These are phyloP conservation scores for Dendrothele bispora DNA, from an alignment of 768 basidiomycete genomes.

Conservation along the genomic window DNA sequence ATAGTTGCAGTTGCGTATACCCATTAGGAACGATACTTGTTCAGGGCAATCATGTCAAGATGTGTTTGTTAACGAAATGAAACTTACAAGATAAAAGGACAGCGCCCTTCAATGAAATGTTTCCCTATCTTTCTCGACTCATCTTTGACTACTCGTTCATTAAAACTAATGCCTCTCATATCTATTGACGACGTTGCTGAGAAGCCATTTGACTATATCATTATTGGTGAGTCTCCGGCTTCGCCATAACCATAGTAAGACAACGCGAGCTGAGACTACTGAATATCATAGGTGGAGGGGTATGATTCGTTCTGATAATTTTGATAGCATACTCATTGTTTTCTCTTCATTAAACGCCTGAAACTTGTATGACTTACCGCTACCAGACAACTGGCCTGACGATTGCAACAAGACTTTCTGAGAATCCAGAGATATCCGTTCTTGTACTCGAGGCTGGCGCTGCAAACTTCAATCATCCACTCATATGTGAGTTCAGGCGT, in stretches of 20 bases:
- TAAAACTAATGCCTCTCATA: constrained; percentile 10
- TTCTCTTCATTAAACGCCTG: background rate
- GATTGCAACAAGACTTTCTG: constrained; percentile 35
- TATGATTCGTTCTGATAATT: background rate
- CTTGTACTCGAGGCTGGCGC: constrained; percentile 33
- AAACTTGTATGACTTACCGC: background rate
- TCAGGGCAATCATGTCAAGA: too few relatives aligned
- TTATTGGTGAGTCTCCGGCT: constrained; percentile 3
- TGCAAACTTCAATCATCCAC: too few relatives aligned
- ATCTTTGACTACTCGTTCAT: too few relatives aligned
- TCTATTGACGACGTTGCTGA: constrained; percentile 4
- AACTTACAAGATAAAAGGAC: too few relatives aligned
- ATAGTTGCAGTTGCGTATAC: too few relatives aligned
- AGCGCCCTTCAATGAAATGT: too few relatives aligned
- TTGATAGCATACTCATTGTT: background rate
- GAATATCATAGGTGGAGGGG: constrained; percentile 1
- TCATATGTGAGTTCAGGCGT: constrained; percentile 13
- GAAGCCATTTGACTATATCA: constrained; percentile 9
- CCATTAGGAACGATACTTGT: too few relatives aligned
- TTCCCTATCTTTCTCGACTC: too few relatives aligned
- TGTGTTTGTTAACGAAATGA: too few relatives aligned
- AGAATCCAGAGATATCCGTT: constrained; percentile 31
- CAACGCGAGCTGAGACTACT: too few relatives aligned
- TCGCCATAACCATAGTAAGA: background rate
- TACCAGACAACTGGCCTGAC: constrained; percentile 34